These are phyloP conservation scores for Platanthera guangdongensis DNA, from an alignment of 106 monocot genomes.

Conservation along the genomic window DNA sequence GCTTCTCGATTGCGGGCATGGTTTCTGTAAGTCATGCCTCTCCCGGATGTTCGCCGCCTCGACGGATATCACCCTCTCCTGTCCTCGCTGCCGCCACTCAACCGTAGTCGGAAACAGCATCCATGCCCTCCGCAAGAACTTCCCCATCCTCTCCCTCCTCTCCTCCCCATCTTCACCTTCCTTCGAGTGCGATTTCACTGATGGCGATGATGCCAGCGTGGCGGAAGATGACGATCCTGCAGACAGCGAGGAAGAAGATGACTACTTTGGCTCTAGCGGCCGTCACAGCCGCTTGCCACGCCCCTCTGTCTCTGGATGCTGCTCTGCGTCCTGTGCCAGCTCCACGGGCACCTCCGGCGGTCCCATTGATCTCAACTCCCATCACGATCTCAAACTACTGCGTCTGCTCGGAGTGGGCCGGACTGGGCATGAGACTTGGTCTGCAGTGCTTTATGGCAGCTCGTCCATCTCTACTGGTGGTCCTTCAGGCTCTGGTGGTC, in stretches of 20 bases:
- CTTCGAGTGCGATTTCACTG: conserved; percentile 46
- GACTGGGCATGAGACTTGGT: conserved; percentile 78
- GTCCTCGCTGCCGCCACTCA: conserved; percentile 90
- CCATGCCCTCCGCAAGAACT: conserved; percentile 86
- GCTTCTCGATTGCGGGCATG: conserved; percentile 90
- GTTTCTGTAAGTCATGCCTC: conserved; percentile 85
- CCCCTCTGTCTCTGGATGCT: conserved; percentile 31
- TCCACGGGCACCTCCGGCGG: conserved; percentile 9
- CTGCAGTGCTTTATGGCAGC: conserved; percentile 51
- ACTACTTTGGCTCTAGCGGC: conserved; percentile 19
- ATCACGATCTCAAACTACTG: conserved; percentile 69
- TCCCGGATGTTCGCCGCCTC: conserved; percentile 76
- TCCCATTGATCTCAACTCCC: conserved; percentile 56
- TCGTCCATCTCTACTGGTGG: conserved; percentile 11
- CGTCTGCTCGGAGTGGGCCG: conserved; percentile 47
- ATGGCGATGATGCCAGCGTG: conserved; percentile 39
- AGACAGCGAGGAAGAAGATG: conserved; percentile 28
- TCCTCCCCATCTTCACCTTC: conserved; percentile 57
- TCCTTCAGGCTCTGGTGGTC: conserved; percentile 18
- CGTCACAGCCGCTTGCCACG: conserved; percentile 11
- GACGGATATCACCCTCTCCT: conserved; percentile 50
- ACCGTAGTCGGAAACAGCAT: conserved; percentile 90
- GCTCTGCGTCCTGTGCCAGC: conserved; percentile 15
- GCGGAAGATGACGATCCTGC: conserved; percentile 5
- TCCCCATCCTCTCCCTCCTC: conserved; percentile 77